Evolutionary conservation across 1,284 basidiomycete species (phyloP), one percentile per base, ranked within the genome.

Genomic region (Rhodotorula glutinis): DNA sequence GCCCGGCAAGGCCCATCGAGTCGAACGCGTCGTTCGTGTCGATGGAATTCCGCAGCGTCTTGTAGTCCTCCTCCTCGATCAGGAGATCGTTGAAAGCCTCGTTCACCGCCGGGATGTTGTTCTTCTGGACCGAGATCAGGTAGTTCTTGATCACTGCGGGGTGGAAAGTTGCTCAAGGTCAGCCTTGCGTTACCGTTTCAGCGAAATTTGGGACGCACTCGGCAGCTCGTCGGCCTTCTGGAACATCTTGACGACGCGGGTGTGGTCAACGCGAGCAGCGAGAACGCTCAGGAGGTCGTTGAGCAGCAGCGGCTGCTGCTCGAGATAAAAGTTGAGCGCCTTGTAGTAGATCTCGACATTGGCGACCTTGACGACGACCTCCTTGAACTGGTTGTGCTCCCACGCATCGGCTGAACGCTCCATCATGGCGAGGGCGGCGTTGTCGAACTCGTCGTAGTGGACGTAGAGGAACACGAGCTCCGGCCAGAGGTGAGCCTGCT

Each of bases 311-410:
- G 95, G 95, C 78, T 98, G 92, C 77, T 96, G 89, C 81, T 91
- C 88, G 14, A 96, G 84, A 81, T 97, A 94, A 83, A 91, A 91
- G 4, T 86, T 87, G 68, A 92, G 82, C 27, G 89, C 85, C 67
- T 75, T 65, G 83, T 94, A 94, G 81, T 93, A 94, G 87, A 99
- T 98, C 82, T 99, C 96, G 71, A 98, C 87, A 78, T 99, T 99
- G 55, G 96, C 95, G 27, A 92, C 94, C 76, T 93, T 90, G 75
- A 94, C 90, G 65, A 94, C 85, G 62, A 92, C 87, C 75, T 96
- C 93, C 83, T 96, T 96, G 87, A 98, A 98, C 79, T 97, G 93
- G 77, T 92, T 95, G 82, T 98, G 95, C 71, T 99, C 94, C 94
- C 94, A 98, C 63, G 93, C 92, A 80, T 97, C 93, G 33, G 91